Base-by-base conservation (phyloP, 2,329 filamentous ascomycete species). In the Aspergillus carbonarius region DNA sequence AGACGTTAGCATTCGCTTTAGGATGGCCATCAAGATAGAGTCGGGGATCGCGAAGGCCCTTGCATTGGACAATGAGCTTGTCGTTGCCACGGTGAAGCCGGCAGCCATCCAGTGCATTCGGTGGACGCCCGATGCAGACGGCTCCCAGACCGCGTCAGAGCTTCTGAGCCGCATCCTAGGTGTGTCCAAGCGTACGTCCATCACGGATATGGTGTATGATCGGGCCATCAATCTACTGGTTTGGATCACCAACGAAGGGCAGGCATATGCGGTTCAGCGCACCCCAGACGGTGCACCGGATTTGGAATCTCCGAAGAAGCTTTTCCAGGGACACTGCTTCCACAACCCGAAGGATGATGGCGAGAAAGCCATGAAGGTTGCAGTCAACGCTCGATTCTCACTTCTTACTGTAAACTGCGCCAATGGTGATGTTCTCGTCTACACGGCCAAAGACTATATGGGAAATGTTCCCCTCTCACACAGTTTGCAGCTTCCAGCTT, bases 11-110 rank as follows among this genome's bases (percentile, higher is more conserved):
- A 83, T 99, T 50, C 89, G 92, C 10, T 99, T 99, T 76, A 86
- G 93, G 58, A 96, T 97, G 90, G 93, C 96, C 13, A 98, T 99
- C 70, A 96, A 96, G 72, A 92, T 99, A 17, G 95, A 99, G 75
- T 95, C 95, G 2, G 95, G 95, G 2, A 97, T 99, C 67, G 88
- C 88, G 66, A 91, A 88, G 68, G 92, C 91, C 10, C 79, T 98
- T 55, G 93, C 95, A 2, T 82, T 98, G 20, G 95, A 98, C 65
- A 91, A 96, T 57, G 95, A 98, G 74, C 81, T 99, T 40, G 83
- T 98, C 20, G 93, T 99, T 54, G 91, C 95, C 4, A 99, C 95
- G 0, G 83, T 86, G 58, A 96, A 95, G 70, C 95, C 95, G 3
- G 88, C 93, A 0, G 93, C 95, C n/a, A 87, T 98, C 15, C 95